Evolutionary conservation across 345 rosid species (phyloP).

Genomic region (Populus alba): DNA sequence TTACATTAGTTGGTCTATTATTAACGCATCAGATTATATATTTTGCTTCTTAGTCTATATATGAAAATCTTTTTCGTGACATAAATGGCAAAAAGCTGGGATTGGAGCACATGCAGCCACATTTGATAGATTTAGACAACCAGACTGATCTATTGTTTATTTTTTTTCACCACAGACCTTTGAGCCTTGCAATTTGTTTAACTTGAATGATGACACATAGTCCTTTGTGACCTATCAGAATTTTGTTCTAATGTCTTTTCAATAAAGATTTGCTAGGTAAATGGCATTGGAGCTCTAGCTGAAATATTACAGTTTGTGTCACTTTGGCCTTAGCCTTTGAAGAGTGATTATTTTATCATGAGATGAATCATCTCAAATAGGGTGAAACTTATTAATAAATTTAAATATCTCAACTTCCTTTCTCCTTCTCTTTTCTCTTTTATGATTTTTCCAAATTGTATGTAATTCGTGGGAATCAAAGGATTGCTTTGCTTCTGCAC

Average conservation of each 20-base stretch:
- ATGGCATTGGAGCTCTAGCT: not conserved
- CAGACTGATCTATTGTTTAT: not conserved
- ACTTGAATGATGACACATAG: not conserved
- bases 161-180: not conserved
- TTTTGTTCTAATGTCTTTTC: not conserved
- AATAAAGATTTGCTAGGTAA: not conserved
- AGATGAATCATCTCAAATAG: not conserved
- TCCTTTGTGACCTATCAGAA: not conserved
- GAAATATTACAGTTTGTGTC: not conserved
- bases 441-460: not conserved
- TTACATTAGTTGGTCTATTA: not conserved
- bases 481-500: not conserved
- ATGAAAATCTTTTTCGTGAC: not conserved
- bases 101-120: not conserved
- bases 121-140: not conserved
- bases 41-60: not conserved
- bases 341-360: not conserved
- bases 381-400: not conserved
- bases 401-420: not conserved
- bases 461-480: not conserved
- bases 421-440: not conserved
- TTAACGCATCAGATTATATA: not conserved
- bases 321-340: not conserved
- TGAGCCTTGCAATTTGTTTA: not conserved
- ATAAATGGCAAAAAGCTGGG: not conserved